Base-by-base conservation (phyloP, 1,284 basidiomycete species). In the Austroboletus niveus region DNA sequence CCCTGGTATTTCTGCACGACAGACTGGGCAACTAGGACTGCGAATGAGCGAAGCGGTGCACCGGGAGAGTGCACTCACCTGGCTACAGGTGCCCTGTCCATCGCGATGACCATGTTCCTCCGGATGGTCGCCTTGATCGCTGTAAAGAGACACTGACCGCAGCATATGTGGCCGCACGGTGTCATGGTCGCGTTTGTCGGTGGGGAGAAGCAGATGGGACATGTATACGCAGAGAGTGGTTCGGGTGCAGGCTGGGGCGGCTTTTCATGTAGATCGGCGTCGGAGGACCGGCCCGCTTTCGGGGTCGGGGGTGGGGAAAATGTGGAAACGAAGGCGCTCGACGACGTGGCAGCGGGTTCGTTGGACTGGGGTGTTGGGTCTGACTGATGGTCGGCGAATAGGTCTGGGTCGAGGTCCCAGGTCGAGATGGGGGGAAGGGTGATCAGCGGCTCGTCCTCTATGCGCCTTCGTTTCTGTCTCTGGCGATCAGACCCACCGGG, bases 111-210 rank as follows among this genome's bases (percentile, higher is more conserved):
- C 53, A 72, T 71, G 12, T 73, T 75, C 31, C 85, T 79, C 56
- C 78, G 70, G 42, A 83, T 67, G 6, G 81, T 79, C 4, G 84
- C 77, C 58, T 83, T 84, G 40, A 91, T 79, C 0, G 88, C 84
- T 1, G 80, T 81, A 58, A 89, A 91, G 8, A 91, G 75, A 65
- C 88, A 91, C 27, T 79, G 72, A 1, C 87, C 89, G 57, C 88
- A 91, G 55, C 82, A 81, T 42, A 91, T 76, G 56, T 91, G 88
- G 0, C 88, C 88, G 57, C 88, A 91, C 0, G 85, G 87, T 0
- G 87, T 89, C 48, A 90, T 67, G 0, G 86, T 87, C 20, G 89
- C 85, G 54, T 87, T 82, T 0, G 79, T 81, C 1, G 88, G 88
- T 1, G 85, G 77, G 35, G 75, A 82, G 72, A 89, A 88, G 63